Evolutionary conservation across 2,329 filamentous ascomycete genomes (phyloP).

Genomic region (Cercospora sp.): DNA sequence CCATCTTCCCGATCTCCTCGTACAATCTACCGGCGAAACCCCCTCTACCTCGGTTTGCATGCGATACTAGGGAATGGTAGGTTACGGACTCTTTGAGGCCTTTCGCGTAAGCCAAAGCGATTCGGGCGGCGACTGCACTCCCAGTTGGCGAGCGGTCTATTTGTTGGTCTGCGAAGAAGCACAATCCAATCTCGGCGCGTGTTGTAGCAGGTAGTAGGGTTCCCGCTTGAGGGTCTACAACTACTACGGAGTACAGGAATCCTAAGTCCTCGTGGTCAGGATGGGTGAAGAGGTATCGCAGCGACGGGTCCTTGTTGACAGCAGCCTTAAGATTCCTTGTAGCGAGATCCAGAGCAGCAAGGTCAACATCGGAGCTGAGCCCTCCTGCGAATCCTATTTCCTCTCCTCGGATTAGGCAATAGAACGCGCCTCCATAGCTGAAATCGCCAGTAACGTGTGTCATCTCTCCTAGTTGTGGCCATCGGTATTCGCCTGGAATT

Average conservation of each 20-base stretch:
- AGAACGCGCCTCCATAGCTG: constrained; percentile 51
- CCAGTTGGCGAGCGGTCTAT: constrained; percentile 49
- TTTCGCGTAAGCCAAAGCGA: constrained; percentile 32
- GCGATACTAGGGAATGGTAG: constrained; percentile 26
- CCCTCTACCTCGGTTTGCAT: constrained; percentile 13
- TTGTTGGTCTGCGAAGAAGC: constrained; percentile 46
- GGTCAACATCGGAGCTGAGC: constrained; percentile 33
- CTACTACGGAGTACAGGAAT: constrained; percentile 44
- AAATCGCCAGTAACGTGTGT: constrained; percentile 40
- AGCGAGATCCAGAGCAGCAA: constrained; percentile 38
- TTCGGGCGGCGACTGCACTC: constrained; percentile 36
- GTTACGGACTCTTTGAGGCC: constrained; percentile 16
- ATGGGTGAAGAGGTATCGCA: constrained; percentile 27
- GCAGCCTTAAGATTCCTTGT: constrained; percentile 41
- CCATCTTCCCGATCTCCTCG: constrained; percentile 1
- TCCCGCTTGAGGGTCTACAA: constrained; percentile 38
- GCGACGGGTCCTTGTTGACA: constrained; percentile 35
- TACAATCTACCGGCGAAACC: constrained; percentile 23
- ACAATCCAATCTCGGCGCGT: constrained; percentile 45
- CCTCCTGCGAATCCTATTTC: constrained; percentile 45
- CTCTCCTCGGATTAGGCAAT: constrained; percentile 41
- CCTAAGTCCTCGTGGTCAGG: constrained; percentile 40
- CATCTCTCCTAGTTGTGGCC: constrained; percentile 42
- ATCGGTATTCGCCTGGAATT: constrained; percentile 38
- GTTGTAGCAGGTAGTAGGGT: constrained; percentile 20